These are phyloP conservation scores for Ascochyta koolunga DNA, from an alignment of 2,329 filamentous ascomycete species.

Conservation along the genomic window DNA sequence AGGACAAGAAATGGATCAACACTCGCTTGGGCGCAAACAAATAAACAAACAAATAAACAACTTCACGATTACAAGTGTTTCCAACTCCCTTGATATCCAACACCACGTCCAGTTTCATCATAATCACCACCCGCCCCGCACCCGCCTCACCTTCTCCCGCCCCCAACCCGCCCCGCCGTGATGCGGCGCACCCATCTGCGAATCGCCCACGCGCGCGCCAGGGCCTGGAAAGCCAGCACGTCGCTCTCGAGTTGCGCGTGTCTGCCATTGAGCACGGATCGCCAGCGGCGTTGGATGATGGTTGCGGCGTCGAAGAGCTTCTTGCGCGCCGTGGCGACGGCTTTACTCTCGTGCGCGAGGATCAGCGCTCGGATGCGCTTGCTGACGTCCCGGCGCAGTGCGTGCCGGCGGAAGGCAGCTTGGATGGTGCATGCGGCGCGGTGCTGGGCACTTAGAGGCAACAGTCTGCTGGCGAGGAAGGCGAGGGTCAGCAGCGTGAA, in stretches of 20 bases:
- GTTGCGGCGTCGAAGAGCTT: constrained; percentile 50
- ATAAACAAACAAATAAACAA: too few species aligned
- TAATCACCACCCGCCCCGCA: constrained; percentile 45
- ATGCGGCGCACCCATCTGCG: constrained; percentile 39
- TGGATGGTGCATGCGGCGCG: constrained; percentile 62
- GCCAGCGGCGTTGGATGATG: constrained; percentile 54
- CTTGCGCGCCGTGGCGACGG: constrained; percentile 54
- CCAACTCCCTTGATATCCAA: too few species aligned
- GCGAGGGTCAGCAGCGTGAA: constrained; percentile 64
- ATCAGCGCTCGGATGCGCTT: constrained; percentile 49
- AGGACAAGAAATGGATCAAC: too few species aligned
- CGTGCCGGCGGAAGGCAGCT: constrained; percentile 53
- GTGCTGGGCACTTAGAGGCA: constrained; percentile 56
- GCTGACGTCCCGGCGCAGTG: constrained; percentile 36
- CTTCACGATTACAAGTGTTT: too few species aligned
- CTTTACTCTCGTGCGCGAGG: constrained; percentile 55
- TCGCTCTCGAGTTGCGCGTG: constrained; percentile 45
- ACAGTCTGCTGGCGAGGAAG: constrained; percentile 64
- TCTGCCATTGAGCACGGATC: constrained; percentile 44
- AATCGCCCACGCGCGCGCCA: constrained; percentile 50
- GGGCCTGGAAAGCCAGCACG: constrained; percentile 51
- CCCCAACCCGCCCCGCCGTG: constrained; percentile 38
- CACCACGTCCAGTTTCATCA: not conserved
- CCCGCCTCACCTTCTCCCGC: constrained; percentile 43
- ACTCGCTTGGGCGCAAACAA: too few species aligned